Conservation (phyloP, 805 yeast species). For the Myxozyma nipponensis region DNA sequence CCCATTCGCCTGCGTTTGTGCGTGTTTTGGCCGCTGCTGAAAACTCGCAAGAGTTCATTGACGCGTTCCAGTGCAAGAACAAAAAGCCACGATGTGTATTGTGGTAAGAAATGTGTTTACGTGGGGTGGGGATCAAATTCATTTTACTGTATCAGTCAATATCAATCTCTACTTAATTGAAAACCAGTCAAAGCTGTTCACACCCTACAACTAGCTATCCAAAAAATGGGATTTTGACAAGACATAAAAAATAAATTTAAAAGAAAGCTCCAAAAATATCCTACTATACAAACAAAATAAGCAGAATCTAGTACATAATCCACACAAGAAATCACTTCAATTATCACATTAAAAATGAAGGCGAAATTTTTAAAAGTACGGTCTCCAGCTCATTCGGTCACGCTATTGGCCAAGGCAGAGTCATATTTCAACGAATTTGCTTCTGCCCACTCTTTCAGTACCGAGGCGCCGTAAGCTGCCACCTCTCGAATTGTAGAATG, state of each 20-base stretch:
- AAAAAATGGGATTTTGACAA: too few species aligned
- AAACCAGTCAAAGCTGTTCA: too few species aligned
- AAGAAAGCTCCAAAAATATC: not conserved
- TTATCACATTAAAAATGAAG: too few species aligned
- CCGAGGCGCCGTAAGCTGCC: slow-evolving; percentile 39
- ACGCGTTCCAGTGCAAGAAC: slow-evolving; percentile 27
- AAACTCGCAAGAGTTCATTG: slow-evolving; percentile 26
- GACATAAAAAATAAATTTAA: not conserved
- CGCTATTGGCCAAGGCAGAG: slow-evolving; percentile 44
- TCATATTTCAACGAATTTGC: slow-evolving; percentile 35
- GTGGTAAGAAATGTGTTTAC: slow-evolving; percentile 54
- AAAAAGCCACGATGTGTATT: slow-evolving; percentile 24
- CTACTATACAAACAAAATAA: slow-evolving; percentile 1
- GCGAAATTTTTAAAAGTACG: too few species aligned
- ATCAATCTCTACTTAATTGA: not conserved
- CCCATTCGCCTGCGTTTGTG: slow-evolving; percentile 27
- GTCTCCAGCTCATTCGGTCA: slow-evolving; percentile 1
- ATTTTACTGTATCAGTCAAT: not conserved
- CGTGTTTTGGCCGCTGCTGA: slow-evolving; percentile 26
- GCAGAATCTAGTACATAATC: too few species aligned
- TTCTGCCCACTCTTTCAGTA: slow-evolving; percentile 39
- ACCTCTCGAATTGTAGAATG: slow-evolving; percentile 41
- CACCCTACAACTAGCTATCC: too few species aligned
- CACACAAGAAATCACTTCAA: too few species aligned
- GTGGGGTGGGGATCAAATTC: not conserved